Evolutionary conservation across 164 flowering plant genomes (phyloP), one percentile per base, ranked within the genome.

Genomic region (Saururus chinensis): DNA sequence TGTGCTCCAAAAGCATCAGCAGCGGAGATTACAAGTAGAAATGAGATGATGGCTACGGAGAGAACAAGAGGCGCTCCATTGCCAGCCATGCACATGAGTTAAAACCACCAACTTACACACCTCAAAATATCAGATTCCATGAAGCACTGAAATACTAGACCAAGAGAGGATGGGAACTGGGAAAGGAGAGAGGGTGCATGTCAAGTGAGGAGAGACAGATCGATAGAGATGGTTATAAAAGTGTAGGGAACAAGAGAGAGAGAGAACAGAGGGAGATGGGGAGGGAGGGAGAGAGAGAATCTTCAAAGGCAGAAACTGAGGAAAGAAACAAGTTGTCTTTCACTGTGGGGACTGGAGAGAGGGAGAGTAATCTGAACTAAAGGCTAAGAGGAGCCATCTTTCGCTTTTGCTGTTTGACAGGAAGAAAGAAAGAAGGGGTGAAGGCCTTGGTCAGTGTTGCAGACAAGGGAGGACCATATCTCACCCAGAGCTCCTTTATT

Each of bases 41-140:
- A 14, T 30, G 70, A 19, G 57, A 51, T 60, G 35, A 16, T 65
- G 12, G 53, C 63, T 25, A 19, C 11, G 24, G 52, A 7, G 60
- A 26, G 25, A 55, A 62, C 11, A 21, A 51, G 35, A 51, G 23
- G 52, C 40, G 56, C 21, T 58, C 19, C 61, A 65, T 57, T 61
- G 25, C 22, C 71, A 42, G 88, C 95, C 95, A 87, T 87, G 84
- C 88, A 87, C 77, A 60, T 30, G 23, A 62, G 51, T 51, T 70
- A 80, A 51, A 64, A 71, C 79, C 71, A 71, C 85, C 84, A 86
- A 84, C 89, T 84, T 71, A 79, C 70, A 75, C 72, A 64, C 80
- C 84, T 75, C 68, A 74, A 77, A 79, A 79, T 77, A 77, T 80
- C 87, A 83, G 80, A 77, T 82, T 83, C 91, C 95, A 87, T 87